Percentiles rank a stretch among this genome's conserved stretches.
phyloP scores from a whole-genome alignment of 2,329 filamentous ascomycete species.

The Aspergillus terreus region DNA sequence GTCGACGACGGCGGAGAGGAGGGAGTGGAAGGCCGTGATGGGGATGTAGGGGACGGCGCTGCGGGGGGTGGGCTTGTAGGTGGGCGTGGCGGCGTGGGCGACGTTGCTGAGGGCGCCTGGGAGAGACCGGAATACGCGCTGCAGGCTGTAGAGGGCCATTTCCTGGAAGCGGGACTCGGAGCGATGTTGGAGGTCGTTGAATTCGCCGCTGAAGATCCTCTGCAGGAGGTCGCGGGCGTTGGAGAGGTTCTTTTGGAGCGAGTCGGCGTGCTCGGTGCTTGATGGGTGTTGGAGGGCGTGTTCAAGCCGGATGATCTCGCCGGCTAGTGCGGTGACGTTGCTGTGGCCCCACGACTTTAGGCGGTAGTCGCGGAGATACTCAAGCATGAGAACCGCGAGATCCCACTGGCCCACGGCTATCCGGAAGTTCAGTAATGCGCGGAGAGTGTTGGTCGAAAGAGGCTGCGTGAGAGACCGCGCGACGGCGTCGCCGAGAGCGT shows the following conservation, averaged over 20 bases:
- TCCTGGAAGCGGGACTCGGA: slow-evolving; percentile 23
- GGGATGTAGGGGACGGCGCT: slow-evolving; percentile 27
- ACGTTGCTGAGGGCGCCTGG: slow-evolving; percentile 29
- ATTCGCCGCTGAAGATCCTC: slow-evolving; percentile 34
- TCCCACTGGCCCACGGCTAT: slow-evolving; percentile 34
- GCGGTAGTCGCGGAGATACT: slow-evolving; percentile 31
- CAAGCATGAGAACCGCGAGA: slow-evolving; percentile 26
- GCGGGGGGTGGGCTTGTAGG: slow-evolving; percentile 8
- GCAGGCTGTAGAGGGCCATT: slow-evolving; percentile 25
- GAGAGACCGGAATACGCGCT: slow-evolving; percentile 29
- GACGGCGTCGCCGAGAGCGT: slow-evolving; percentile 25
- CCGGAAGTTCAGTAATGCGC: slow-evolving; percentile 32
- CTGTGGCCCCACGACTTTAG: slow-evolving; percentile 36
- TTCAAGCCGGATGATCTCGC: slow-evolving; percentile 40
- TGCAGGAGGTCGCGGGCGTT: slow-evolving; percentile 29
- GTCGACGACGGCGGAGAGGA: slow-evolving; percentile 54
- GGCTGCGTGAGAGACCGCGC: slow-evolving; percentile 29
- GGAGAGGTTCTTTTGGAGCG: slow-evolving; percentile 16
- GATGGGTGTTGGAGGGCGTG: slow-evolving; percentile 14
- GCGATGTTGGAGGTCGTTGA: slow-evolving; percentile 21
- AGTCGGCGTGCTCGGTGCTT: slow-evolving; percentile 7
- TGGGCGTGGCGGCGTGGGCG: slow-evolving; percentile 17
- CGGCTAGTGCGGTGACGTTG: slow-evolving; percentile 33
- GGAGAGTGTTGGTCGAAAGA: slow-evolving; percentile 32
- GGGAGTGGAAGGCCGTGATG: slow-evolving; percentile 46